Evolutionary conservation across 1,139 yeast species (phyloP), one percentile per base, ranked within the genome.

Genomic region (Geotrichum armillariae): DNA sequence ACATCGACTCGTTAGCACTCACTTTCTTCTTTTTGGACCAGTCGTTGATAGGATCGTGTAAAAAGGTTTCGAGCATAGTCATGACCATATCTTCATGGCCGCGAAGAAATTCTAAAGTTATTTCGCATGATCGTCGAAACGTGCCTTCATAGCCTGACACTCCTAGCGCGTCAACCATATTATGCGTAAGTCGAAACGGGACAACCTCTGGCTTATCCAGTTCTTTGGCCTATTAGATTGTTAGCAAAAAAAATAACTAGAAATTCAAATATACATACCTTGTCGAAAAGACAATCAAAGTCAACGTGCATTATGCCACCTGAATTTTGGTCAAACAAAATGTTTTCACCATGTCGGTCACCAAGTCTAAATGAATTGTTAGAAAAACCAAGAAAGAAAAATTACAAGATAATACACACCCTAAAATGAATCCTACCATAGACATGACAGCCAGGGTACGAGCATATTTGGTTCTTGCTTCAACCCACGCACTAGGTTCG

Each of bases 371-470:
- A 29, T 31, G 17, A 18, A 36, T 27, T 32, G 54, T 50, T 39
- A 85, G 74, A 17, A 33, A 20, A 11, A 4, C n/a, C 12, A 21
- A 39, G 20, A 6, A 35, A 27, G 16, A 20, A 16, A 2, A 22
- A 5, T 14, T 25, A n/a, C 20, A 5, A 23, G 12, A 9, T 34
- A 14, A 40, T 17, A 22, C 50, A 32, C 44, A 51, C 46, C 73
- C 77, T 7, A 73, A 57, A 51, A 93, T 82, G 64, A 87, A 89
- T 0, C 99, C 99, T 6, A 93, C 95, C 74, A 94, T 90, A 0
- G 98, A 91, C 99, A 94, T 94, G 0, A 91, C 99, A 0, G 98
- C 97, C 23, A 88, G 73, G 0, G 96, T 83, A 48, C 96, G 74
- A 0, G 88, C 82, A 64, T 80, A 94, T 23, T 76, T 73, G 44